phyloP scores from a whole-genome alignment of 2,329 filamentous ascomycete genomes.

The Colletotrichum phormii region DNA sequence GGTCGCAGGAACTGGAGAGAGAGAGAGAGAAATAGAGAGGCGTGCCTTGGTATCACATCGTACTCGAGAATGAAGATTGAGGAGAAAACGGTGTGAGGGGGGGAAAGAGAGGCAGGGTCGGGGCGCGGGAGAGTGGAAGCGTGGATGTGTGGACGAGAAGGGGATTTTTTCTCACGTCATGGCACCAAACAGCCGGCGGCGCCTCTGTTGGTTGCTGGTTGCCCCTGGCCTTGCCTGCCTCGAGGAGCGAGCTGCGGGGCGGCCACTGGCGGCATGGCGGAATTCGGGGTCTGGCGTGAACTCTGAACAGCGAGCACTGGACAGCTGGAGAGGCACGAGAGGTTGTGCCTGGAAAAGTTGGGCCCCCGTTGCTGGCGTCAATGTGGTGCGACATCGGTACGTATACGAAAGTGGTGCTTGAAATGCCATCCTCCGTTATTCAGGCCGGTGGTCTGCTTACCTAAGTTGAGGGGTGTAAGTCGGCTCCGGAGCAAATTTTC shows the following conservation, averaged over 20 bases:
- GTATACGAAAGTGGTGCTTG: neutral
- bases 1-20: constrained; percentile 55
- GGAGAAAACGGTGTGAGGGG: constrained; percentile 7
- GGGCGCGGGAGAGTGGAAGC: neutral
- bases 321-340: neutral
- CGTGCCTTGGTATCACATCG: constrained; percentile 29
- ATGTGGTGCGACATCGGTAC: constrained; percentile 22
- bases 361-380: constrained; percentile 6
- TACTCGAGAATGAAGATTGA: constrained; percentile 16
- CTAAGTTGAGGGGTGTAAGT: neutral
- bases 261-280: constrained; percentile 24
- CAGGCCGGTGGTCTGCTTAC: neutral
- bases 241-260: constrained; percentile 25
- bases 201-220: constrained; percentile 34
- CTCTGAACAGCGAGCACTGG: neutral
- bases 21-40: constrained; percentile 50
- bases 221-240: constrained; percentile 27
- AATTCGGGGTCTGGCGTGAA: constrained; percentile 26
- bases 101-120: neutral
- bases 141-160: neutral
- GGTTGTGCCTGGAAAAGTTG: neutral
- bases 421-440: neutral
- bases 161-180: constrained; percentile 36
- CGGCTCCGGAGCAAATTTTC: constrained; percentile 3
- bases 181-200: constrained; percentile 2